Base-by-base conservation (phyloP, 306 rosid genomes). In the Abrus pulchellus region DNA sequence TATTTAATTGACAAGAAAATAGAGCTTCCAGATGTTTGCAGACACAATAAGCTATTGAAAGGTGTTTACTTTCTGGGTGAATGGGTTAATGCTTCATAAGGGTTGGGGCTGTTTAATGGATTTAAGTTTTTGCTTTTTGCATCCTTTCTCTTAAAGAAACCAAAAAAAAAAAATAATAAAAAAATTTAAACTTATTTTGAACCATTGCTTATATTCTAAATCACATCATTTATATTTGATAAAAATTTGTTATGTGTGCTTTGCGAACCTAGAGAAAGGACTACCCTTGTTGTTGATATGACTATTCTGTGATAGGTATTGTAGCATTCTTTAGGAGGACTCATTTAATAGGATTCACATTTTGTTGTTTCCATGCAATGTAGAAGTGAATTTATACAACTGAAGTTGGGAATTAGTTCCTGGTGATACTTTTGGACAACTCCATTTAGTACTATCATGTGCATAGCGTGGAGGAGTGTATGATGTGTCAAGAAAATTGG, bases 1-100 rank as follows among this genome's bases (percentile, higher is more conserved):
- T 33, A 68, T 57, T 77, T 66, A 33, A 57, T 77, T 45, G 44
- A 50, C 53, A 56, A 53, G 44, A 67, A 74, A 75, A 56, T 57
- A 65, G 52, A 56, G 78, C 70, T 71, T 53, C 63, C 53, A 40
- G 71, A 61, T 65, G 40, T 76, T 84, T 61, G 57, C 60, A 52
- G 71, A 77, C 59, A 56, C 14, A 60, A 38, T 64, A 69, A 56
- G 74, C 69, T 49, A 44, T 48, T 76, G 76, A 50, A 34, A 66
- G 27, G 36, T 52, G 59, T 67, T 82, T 59, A 55, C 29, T 56
- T 64, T 67, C 73, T 70, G 61, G 62, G 29, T 47, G 54, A 75
- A 43, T 29, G 56, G 41, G 34, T 30, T 68, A 30, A 0, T 80
- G 79, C 71, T 76, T 10, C 53, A 63, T 30, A 13, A 64, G 66